Base-by-base conservation (phyloP, 2,329 filamentous ascomycete species). In the Fusarium sarcochroum region DNA sequence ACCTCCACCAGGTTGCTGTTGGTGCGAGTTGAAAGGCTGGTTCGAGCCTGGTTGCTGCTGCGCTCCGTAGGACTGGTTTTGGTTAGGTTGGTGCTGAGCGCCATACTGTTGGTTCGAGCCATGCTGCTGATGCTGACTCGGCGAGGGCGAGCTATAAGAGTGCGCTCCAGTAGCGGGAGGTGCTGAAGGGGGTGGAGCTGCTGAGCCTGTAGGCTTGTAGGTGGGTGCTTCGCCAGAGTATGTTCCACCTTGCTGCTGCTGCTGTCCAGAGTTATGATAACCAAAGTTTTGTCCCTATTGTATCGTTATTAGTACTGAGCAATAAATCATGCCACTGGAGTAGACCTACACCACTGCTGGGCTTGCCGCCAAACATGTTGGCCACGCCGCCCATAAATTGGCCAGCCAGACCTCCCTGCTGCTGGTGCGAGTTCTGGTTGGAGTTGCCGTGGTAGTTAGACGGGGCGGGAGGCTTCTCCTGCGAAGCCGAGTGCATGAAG, bases 151-250 rank as follows among this genome's bases (percentile, higher is more conserved):
- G 41, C 52, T 73, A 54, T 73, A 76, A 45, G 72, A 67, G n/a
- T 76, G 76, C 30, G 75, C 66, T 55, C 73, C 68, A 27, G 73
- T 59, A 14, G 69, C 61, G 14, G 73, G 68, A 38, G 70, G 71
- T 25, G 66, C 65, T 42, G 76, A 75, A 35, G 76, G 71, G 23
- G 67, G 69, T 30, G 75, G 71, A 38, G 72, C 69, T 25, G 71
- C 56, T 27, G 71, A 73, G 17, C 77, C 75, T 13, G 77, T 74
- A 11, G 80, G 79, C 18, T 81, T 76, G 62, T 81, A 81, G 7
- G 78, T 80, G 14, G 90, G 90, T 38, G 89, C 87, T 58, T 86
- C 83, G 56, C 89, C 90, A 63, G 81, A 85, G 76, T 92, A 93
- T 64, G 66, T 48, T 42, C 66, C 66, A 10, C 54, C 50, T 20